Evolutionary conservation across 1,284 basidiomycete species (phyloP), one percentile per base, ranked within the genome.

Genomic region (Malassezia dermatis): DNA sequence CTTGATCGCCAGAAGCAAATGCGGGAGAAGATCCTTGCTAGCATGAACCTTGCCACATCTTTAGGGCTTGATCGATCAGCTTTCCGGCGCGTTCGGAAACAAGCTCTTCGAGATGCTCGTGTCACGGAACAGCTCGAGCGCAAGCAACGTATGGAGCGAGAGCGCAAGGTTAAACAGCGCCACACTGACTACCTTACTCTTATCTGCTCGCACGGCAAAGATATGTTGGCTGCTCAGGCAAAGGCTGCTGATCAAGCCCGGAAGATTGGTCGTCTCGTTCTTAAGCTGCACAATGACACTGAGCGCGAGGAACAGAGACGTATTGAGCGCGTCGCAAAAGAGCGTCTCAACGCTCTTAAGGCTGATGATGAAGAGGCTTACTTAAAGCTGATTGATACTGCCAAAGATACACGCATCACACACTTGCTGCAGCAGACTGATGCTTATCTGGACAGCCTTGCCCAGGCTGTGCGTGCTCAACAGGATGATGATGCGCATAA

Each of bases 361-460:
- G 88, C 88, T 39, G 91, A 98, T 75, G 93, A 99, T 79, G 94
- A 99, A 79, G 94, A 96, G 76, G 93, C 89, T 17, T 99, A 99
- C 76, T 86, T 98, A 81, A 93, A 91, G 75, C 86, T 99, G 67
- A 91, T 99, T 69, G 94, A 98, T 77, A 95, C 93, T 34, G 94
- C 93, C 60, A 99, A 98, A 77, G 94, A 98, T 71, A 96, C 93
- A 13, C 87, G 94, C 78, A 98, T 99, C 77, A 94, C 91, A 0
- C 94, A 98, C 77, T 80, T 98, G 26, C 79, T 98, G 57, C 81
- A 86, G 48, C 93, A 98, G 78, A 99, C 94, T 13, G 93, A 98
- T 69, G 76, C 84, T 1, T 99, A 93, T 77, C 83, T 98, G 64
- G 91, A 96, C 75, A 89, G 86, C 11, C 83, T 99, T 24, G 88